Base-by-base conservation (phyloP, 768 basidiomycete species). In the Russula vinacea region DNA sequence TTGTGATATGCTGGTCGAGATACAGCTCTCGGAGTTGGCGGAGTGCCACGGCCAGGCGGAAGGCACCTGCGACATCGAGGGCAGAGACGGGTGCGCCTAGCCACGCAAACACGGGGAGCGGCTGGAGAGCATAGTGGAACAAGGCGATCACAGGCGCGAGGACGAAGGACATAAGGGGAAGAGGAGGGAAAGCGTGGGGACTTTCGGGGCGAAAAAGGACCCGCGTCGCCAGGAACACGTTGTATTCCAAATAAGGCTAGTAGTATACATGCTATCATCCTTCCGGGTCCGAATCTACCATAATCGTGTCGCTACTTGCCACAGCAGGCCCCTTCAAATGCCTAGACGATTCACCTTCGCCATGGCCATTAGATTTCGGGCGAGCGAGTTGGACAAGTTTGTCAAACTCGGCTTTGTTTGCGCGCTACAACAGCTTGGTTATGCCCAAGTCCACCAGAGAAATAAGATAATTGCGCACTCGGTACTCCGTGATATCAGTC, bases 341-440 rank as follows among this genome's bases (percentile, higher is more conserved):
- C 22, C 24, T 37, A 16, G 47, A 44, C 4, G 19, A 16, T 26
- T 47, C 40, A 35, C 32, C 13, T 24, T 26, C 10, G n/a, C 44
- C 44, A 32, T 19, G 42, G 6, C 19, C 32, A 26, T 33, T 42
- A 9, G 54, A 2, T 54, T 65, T 67, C 22, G 29, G 40, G 13
- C 59, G 40, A 22, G 66, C 66, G 10, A 45, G 59, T 26, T 44
- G 54, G n/a, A 67, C 51, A 6, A 67, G 66, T n/a, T 33, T 65
- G 11, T 58, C 66, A 35, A 67, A 67, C 35, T 67, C 64, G 16
- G 64, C 66, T 56, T 66, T 65, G 51, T 67, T 67, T 11, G 63
- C 66, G 10, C 66, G 64, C 66, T 67, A 26, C 49, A 39, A 42
- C 2, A 42, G 35, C 16, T 42, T 37, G n/a, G 26, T 53, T 22